phyloP scores from a whole-genome alignment of 2,329 filamentous ascomycete species.

The Ceratocystis diversiconidia region DNA sequence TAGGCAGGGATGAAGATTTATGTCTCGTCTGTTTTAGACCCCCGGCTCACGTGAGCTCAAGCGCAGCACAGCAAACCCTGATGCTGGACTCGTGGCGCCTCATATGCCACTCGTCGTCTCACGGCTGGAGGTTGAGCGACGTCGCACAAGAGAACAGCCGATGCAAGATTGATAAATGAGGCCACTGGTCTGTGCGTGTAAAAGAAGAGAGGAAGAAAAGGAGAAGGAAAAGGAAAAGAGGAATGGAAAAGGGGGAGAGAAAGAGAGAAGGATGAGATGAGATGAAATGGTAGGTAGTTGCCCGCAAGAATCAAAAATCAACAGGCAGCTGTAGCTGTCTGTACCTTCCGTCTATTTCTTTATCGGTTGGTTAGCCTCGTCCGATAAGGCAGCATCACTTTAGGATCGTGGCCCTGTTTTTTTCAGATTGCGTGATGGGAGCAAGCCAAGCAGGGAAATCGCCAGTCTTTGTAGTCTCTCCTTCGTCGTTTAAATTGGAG shows the following conservation, averaged over 20 bases:
- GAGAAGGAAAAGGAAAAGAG: not conserved
- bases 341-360: not conserved
- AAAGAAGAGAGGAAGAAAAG: not conserved
- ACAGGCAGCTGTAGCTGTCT: too few relatives aligned
- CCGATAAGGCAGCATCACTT: not conserved
- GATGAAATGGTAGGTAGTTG: too few relatives aligned
- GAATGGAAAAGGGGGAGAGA: not conserved
- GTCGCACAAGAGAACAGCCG: not conserved
- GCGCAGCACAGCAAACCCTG: not conserved
- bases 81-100: not conserved
- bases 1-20: not conserved
- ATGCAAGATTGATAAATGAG: not conserved
- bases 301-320: too few relatives aligned
- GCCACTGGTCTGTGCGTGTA: slow-evolving; percentile 3
- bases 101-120: slow-evolving; percentile 3
- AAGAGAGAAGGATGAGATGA: not conserved
- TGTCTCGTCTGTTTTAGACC: not conserved
- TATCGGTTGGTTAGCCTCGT: not conserved
- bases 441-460: not conserved
- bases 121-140: not conserved
- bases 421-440: slow-evolving; percentile 1
- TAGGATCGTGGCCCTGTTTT: not conserved
- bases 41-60: not conserved
- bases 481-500: not conserved
- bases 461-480: not conserved